Conservation (phyloP, 108 stramenopile genomes). For the Skeletonema potamos region DNA sequence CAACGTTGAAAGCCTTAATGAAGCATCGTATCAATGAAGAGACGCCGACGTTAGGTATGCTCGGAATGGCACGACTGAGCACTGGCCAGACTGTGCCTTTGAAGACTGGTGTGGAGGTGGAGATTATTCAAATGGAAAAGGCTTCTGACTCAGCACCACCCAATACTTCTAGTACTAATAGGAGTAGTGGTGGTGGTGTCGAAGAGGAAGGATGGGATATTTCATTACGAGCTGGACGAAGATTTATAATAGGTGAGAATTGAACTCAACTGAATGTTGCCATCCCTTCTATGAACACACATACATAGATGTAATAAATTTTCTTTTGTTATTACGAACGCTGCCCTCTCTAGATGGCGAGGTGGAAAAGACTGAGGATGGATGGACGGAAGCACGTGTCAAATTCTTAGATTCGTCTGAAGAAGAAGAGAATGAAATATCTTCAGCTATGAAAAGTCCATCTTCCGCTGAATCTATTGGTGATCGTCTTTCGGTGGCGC, state of each 20-base stretch:
- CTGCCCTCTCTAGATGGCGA: too few relatives aligned
- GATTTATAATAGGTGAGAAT: conserved; percentile 61
- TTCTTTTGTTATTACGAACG: too few relatives aligned
- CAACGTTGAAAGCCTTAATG: conserved; percentile 56
- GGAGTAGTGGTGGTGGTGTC: background rate
- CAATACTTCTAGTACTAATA: background rate
- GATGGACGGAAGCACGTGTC: conserved; percentile 69
- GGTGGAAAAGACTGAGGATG: conserved; percentile 49
- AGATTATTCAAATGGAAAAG: conserved; percentile 49
- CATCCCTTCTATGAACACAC: too few relatives aligned
- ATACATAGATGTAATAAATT: too few relatives aligned
- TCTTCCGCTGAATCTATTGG: background rate
- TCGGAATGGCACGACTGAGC: conserved; percentile 53
- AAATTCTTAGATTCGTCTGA: conserved; percentile 50
- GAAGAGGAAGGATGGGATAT: conserved; percentile 40
- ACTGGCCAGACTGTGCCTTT: conserved; percentile 51
- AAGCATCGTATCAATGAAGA: conserved; percentile 50
- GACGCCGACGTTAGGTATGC: conserved; percentile 60
- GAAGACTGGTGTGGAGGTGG: conserved; percentile 59
- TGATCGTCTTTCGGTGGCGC: conserved; percentile 53
- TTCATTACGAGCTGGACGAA: conserved; percentile 43
- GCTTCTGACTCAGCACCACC: background rate
- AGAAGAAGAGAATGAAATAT: conserved; percentile 49
- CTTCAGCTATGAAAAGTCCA: background rate
- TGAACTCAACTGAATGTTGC: too few relatives aligned